These are phyloP conservation scores for Capronia americana DNA, from an alignment of 2,329 filamentous ascomycete species.

Conservation along the genomic window DNA sequence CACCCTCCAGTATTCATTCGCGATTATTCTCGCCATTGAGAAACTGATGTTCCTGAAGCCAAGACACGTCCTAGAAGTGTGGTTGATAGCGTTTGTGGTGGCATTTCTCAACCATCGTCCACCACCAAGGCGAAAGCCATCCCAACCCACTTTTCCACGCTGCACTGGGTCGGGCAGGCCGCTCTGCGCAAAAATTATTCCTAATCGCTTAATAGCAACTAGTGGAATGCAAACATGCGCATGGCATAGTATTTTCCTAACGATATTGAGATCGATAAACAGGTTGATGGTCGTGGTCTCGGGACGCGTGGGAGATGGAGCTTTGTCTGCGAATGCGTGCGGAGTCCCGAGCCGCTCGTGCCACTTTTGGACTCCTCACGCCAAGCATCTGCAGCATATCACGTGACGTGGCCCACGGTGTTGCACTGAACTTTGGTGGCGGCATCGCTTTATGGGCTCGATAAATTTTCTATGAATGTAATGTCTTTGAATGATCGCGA, in stretches of 20 bases:
- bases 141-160: background rate
- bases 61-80: background rate
- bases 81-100: background rate
- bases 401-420: background rate
- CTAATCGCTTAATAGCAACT: background rate
- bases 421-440: background rate
- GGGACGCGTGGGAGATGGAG: background rate
- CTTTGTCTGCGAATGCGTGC: background rate
- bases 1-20: background rate
- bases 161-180: background rate
- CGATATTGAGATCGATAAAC: background rate
- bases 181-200: background rate
- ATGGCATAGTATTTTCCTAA: background rate
- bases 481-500: background rate
- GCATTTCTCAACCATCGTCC: background rate
- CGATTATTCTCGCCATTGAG: background rate
- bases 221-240: background rate
- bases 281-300: background rate
- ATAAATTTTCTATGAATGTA: background rate
- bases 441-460: background rate
- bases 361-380: background rate
- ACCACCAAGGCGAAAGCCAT: background rate
- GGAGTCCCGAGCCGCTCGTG: background rate
- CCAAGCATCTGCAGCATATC: background rate
- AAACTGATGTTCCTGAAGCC: slow-evolving; percentile 3